Base-by-base conservation (phyloP, 2,329 filamentous ascomycete species). In the Clonostachys byssicola region DNA sequence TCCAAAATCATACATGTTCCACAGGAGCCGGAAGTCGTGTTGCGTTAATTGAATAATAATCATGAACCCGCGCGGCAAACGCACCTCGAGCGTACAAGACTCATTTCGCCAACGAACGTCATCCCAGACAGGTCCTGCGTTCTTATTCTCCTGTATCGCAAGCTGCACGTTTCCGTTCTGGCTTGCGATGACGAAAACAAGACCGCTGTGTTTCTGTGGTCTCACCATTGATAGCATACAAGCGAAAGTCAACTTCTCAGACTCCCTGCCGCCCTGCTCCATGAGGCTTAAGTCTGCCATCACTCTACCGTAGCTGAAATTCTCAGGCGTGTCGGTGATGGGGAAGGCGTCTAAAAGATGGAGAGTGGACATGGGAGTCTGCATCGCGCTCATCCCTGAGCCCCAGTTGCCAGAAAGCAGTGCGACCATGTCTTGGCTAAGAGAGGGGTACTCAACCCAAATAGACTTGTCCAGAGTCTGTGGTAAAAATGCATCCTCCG, bases 1-100 rank as follows among this genome's bases (percentile, higher is more conserved):
- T 23, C 87, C 89, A 61, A 95, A 92, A 50, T 95, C 89, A 54
- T 91, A 89, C 65, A 95, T 89, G 56, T 83, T 87, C 81, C 86
- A 92, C 12, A 95, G 67, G 52, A 80, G 83, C 51, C 85, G 81
- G 68, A 88, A 95, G 60, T 95, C 89, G n/a, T 79, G 72, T 56
- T 91, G 87, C 13, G 75, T 76, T 60, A 91, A 84, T 52, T 86
- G 82, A 16, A 94, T 70, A 17, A 79, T 80, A 40, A 95, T 68
- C 49, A 85, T 71, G 58, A 94, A 92, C 1, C 88, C 88, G 53
- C 89, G 82, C 1, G 88, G 86, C 16, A 96, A 68, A 50, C 80
- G 80, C 36, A 95, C 64, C 17, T 84, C 80, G 48, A 96, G 74
- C 0, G 80, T 77, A 50, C 75, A 78, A 7, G 76, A 74, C 43